Evolutionary conservation across 768 basidiomycete genomes (phyloP), one percentile per base, ranked within the genome.

Genomic region (Suillus subaureus): DNA sequence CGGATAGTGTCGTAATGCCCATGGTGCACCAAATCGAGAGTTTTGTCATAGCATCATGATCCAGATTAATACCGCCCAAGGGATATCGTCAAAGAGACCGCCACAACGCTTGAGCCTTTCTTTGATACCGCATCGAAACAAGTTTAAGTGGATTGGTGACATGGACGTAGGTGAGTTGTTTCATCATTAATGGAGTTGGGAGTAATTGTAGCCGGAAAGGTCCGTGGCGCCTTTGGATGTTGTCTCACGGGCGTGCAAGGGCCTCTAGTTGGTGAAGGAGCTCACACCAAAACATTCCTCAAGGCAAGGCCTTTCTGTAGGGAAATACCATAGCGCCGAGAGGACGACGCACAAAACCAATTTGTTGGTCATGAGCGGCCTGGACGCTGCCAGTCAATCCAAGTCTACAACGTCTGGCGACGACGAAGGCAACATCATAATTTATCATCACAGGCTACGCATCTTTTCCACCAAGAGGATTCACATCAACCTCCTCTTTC

Each of bases 321-420:
- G 35, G 62, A 63, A 63, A 33, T 63, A 63, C 56, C 58, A 40
- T 26, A 63, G 35, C 51, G 54, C 28, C 35, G 57, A 42, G 62
- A 42, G 58, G 58, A 60, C 40, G 18, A 28, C 18, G 18, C 28
- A 60, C 39, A 60, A 42, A 40, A 28, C 40, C 40, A 55, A 60
- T 42, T 40, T 60, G 26, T 26, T 70, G 71, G 73, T 76, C 79
- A 83, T 83, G 82, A 82, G 74, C 77, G 78, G 80, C 75, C 77
- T 78, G 70, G 77, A 78, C 75, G 73, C 77, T 75, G 73, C 74
- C 71, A 70, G 69, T 62, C 64, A 67, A 61, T 67, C 76, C 33
- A 45, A 35, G 54, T 69, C 75, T 70, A 72, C 73, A 61, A 65
- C 75, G 67, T 73, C 76, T 52, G 71, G 68, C 67, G 69, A 63